Conservation (phyloP, 768 basidiomycete genomes). For the Lentinula detonsa region DNA sequence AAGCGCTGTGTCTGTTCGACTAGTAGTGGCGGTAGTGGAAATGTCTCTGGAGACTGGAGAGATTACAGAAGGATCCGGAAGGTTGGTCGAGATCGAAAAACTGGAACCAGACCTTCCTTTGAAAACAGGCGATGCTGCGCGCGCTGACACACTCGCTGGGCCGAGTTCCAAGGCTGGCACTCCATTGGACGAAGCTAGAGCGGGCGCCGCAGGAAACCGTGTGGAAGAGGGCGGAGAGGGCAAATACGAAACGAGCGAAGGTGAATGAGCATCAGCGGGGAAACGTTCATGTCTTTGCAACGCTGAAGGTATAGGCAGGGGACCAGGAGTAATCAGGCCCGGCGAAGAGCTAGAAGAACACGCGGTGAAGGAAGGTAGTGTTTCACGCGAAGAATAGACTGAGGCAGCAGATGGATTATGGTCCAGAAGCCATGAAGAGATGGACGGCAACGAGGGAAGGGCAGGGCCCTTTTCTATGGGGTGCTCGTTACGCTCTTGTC, state of each 20-base stretch:
- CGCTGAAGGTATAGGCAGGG: conserved; percentile 7
- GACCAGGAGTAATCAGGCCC: neutral
- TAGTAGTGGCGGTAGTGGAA: neutral
- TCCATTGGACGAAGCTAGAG: conserved; percentile 16
- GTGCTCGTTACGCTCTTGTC: conserved; percentile 9
- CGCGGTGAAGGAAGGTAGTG: conserved; percentile 14
- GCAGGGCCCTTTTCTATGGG: neutral
- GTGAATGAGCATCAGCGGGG: conserved; percentile 2
- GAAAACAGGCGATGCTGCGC: conserved; percentile 4
- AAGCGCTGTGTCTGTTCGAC: conserved; percentile 5
- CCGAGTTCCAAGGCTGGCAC: conserved; percentile 38
- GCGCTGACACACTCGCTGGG: conserved; percentile 6
- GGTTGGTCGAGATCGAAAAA: neutral
- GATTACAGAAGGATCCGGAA: neutral
- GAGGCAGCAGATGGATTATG: conserved; percentile 27
- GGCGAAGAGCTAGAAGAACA: conserved; percentile 21
- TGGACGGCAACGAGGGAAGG: conserved; percentile 46
- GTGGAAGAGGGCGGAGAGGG: conserved; percentile 57
- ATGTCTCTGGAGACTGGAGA: conserved; percentile 11
- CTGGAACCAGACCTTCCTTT: neutral
- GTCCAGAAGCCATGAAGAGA: conserved; percentile 60
- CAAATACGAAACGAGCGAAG: conserved; percentile 26
- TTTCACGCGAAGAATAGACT: conserved; percentile 9
- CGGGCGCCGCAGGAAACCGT: conserved; percentile 36
- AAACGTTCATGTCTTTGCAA: neutral